Evolutionary conservation across 2,329 filamentous ascomycete species (phyloP), one percentile per base, ranked within the genome.

Genomic region (Aureobasidium sp.): DNA sequence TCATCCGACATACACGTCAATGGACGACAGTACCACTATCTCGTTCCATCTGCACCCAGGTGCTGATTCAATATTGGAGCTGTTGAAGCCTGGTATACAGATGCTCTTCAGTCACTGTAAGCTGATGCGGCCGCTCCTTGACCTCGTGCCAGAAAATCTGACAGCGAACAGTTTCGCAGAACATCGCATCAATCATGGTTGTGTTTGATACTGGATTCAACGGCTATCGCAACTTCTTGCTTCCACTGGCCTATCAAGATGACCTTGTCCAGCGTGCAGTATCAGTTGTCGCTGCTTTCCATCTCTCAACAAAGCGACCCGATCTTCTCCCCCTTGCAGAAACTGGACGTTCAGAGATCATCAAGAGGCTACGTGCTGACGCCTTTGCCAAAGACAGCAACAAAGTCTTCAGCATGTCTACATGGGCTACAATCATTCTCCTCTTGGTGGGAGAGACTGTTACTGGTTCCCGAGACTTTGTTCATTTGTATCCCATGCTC

Each of bases 381-480:
- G 72, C 74, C 0, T 66, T 73, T 1, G 64, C 66, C 15, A 66
- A 68, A 1, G 66, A 68, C 2, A 67, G 69, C 0, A 64, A 70
- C 9, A 65, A 68, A n/a, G 68, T 76, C 0, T 76, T 77, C 64
- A 75, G 70, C 36, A 68, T 71, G 0, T 75, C 70, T 12, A 76
- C 72, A 2, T 70, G 75, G 64, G 73, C 74, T 0, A 77, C 74
- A 0, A 67, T 77, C 12, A 64, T 77, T 1, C 71, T 77, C 0
- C 68, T 77, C 0, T 65, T 78, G 0, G 75, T 77, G 0, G 76
- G 76, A 0, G 76, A 78, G 15, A 77, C 75, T 0, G 75, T 77
- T 7, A 77, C 75, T 0, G 75, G 74, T 0, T 73, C 74, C 3
- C 69, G 69, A 22, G 76, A 77, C 36, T 77, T 73, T 52, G 65